Evolutionary conservation across 257 asterid species (phyloP), one percentile per base, ranked within the genome.

Genomic region (Gentiana dahurica): DNA sequence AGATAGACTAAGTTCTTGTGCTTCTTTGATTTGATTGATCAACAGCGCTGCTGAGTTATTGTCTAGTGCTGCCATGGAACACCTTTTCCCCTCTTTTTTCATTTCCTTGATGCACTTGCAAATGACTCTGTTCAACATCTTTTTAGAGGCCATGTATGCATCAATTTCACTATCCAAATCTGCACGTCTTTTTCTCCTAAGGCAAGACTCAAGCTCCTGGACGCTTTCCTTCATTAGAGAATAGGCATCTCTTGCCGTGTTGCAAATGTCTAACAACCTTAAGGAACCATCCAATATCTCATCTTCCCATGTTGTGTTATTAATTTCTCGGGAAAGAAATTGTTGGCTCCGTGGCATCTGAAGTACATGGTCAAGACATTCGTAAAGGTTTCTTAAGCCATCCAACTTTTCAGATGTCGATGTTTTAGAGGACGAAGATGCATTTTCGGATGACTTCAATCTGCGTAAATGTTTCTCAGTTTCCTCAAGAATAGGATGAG

Each of bases 321-420:
- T 45, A 12, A 62, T 45, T 24, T 37, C 6, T 24, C 24, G 24
- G 24, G 24, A 24, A 24, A 24, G 24, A 24, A 24, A 24, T 39
- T 70, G 73, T 49, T 70, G 80, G 68, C 63, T 32, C 12, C 70
- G 68, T 24, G 81, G 77, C 43, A 75, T 51, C 46, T 57, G 72
- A 9, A 70, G 66, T 38, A 70, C 1, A 59, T 61, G 45, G 12
- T 66, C 57, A 46, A 75, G 38, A n/a, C 48, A 54, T 2, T 72
- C 67, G 2, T 72, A 74, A 12, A 79, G 45, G 4, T 64, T 59
- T 50, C 8, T 55, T 32, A 79, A 75, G 61, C 65, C 67, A 36
- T 65, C 67, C 73, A 79, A 67, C 34, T 51, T 63, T 37, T 61
- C 11, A 49, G 63, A 67, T 8, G 68, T 35, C 1, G 65, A 51